phyloP scores from a whole-genome alignment of 306 rosid genomes.

The Prunus persica region DNA sequence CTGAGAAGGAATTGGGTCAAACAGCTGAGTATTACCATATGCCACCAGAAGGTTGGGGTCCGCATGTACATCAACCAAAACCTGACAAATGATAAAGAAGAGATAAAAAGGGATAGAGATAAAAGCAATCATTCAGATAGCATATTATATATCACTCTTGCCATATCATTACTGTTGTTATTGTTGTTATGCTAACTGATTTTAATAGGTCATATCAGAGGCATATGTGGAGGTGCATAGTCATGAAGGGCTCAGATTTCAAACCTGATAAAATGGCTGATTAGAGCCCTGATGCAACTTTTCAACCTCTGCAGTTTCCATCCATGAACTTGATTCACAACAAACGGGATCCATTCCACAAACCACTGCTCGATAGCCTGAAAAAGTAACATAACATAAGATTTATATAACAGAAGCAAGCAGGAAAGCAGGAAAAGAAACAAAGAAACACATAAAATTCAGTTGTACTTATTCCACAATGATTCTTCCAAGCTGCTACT shows the following conservation, averaged over 20 bases:
- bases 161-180: neutral
- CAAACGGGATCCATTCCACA: slow-evolving; percentile 99
- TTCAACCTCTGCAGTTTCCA: slow-evolving; percentile 80
- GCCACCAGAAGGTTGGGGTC: slow-evolving; percentile 87
- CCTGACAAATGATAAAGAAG: slow-evolving; percentile 43
- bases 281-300: slow-evolving; percentile 65
- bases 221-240: neutral
- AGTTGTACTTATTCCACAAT: neutral
- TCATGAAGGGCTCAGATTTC: neutral
- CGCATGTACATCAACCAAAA: slow-evolving; percentile 74
- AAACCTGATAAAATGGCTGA: slow-evolving; percentile 93
- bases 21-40: slow-evolving; percentile 54
- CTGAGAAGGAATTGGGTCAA: slow-evolving; percentile 5
- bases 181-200: neutral
- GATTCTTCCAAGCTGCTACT: slow-evolving; percentile 6
- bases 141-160: neutral
- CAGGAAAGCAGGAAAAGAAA: neutral
- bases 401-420: slow-evolving; percentile 23
- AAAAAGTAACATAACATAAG: slow-evolving; percentile 3
- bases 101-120: neutral
- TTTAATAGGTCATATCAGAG: neutral
- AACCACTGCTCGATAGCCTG: slow-evolving; percentile 81
- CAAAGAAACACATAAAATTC: neutral
- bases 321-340: slow-evolving; percentile 89
- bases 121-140: neutral